Conservation (phyloP, 2,329 filamentous ascomycete genomes). For the Ophiostoma piceae region DNA sequence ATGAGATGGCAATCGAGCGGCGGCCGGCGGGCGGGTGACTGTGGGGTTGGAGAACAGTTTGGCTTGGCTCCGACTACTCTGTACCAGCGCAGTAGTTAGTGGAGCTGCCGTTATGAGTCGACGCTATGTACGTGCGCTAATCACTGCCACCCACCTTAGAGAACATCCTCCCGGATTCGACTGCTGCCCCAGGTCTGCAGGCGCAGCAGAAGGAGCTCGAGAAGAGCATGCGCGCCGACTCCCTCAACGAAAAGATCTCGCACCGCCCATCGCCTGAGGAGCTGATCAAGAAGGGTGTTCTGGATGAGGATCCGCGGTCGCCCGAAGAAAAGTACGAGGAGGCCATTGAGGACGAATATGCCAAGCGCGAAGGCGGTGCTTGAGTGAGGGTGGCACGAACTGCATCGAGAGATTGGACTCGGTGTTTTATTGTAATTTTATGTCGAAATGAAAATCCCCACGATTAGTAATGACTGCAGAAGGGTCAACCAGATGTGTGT, state of each 20-base stretch:
- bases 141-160: slow-evolving; percentile 44
- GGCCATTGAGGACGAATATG: slow-evolving; percentile 59
- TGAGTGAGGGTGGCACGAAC: slow-evolving; percentile 31
- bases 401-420: not conserved
- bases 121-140: slow-evolving; percentile 4
- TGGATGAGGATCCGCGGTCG: slow-evolving; percentile 62
- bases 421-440: not conserved
- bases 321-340: slow-evolving; percentile 54
- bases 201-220: slow-evolving; percentile 79
- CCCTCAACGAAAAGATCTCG: slow-evolving; percentile 79
- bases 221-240: slow-evolving; percentile 82
- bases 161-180: slow-evolving; percentile 80
- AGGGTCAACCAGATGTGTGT: not conserved
- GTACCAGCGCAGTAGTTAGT: not conserved
- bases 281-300: slow-evolving; percentile 72
- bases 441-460: not conserved
- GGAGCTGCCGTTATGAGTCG: not conserved
- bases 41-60: not conserved
- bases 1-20: not conserved
- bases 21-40: not conserved
- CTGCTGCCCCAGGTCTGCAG: slow-evolving; percentile 70
- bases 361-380: slow-evolving; percentile 58
- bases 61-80: not conserved
- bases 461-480: not conserved
- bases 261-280: slow-evolving; percentile 70